Conservation (phyloP, 139 green algal species). For the Chlamydomonas incerta region DNA sequence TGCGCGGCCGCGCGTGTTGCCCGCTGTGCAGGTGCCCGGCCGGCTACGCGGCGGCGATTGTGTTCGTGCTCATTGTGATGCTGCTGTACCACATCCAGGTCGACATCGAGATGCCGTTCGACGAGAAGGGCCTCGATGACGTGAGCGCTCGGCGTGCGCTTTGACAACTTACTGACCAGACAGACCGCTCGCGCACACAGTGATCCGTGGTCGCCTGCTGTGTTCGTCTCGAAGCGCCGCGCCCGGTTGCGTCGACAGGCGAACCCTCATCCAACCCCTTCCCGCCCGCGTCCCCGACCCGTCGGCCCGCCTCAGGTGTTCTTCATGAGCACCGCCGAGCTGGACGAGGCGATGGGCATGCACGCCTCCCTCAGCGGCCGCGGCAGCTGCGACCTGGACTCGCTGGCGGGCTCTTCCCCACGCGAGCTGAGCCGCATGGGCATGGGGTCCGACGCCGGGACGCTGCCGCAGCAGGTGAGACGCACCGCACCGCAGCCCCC, state of each 20-base stretch:
- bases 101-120: slow-evolving; percentile 51
- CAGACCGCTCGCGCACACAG: no score
- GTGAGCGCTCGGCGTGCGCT: no score
- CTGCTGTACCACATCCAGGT: slow-evolving; percentile 55
- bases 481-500: no score
- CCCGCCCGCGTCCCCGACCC: no score
- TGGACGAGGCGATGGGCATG: slow-evolving; percentile 54
- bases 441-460: not conserved
- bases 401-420: not conserved
- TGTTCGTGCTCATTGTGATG: slow-evolving; percentile 61
- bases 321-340: slow-evolving; percentile 45
- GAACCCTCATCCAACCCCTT: no score
- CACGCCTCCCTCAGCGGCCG: slow-evolving; percentile 20
- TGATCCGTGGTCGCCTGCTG: no score
- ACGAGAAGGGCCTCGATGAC: slow-evolving; percentile 51
- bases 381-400: slow-evolving; percentile 30
- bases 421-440: not conserved
- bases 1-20: not conserved
- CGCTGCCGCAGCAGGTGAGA: not conserved
- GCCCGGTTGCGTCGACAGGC: no score
- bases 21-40: slow-evolving; percentile 46
- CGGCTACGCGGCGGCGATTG: slow-evolving; percentile 44
- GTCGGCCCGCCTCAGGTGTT: no score
- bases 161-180: no score
- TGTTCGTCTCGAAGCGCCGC: no score